phyloP scores from a whole-genome alignment of 768 basidiomycete genomes.

The Tricholoma matsutake region DNA sequence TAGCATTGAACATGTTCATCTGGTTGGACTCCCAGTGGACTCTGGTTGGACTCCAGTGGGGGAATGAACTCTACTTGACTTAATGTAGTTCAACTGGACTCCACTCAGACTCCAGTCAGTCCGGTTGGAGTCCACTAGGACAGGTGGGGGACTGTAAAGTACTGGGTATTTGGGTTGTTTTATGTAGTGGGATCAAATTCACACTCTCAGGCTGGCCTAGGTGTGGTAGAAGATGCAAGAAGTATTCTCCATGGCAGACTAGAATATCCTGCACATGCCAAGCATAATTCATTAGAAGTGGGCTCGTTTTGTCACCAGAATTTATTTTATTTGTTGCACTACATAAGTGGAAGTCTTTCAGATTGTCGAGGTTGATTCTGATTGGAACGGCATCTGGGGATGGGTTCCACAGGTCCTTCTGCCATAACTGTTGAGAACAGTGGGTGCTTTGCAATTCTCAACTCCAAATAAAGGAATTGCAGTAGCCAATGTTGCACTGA shows the following conservation, averaged over 20 bases:
- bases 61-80: no score
- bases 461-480: constrained; percentile 21
- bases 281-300: constrained; percentile 8
- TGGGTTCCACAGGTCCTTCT: constrained; percentile 19
- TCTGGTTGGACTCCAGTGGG: no score
- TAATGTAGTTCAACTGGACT: no score
- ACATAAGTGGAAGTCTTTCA: constrained; percentile 2
- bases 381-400: background rate
- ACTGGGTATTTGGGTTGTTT: no score
- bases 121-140: no score
- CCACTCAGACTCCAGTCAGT: no score
- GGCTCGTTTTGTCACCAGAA: constrained; percentile 10
- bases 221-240: no score
- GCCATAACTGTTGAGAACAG: constrained; percentile 30
- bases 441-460: constrained; percentile 17
- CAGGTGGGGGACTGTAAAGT: no score
- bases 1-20: no score
- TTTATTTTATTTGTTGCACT: constrained; percentile 3
- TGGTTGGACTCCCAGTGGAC: no score
- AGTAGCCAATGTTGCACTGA: constrained; percentile 27
- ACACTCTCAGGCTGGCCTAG: no score
- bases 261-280: constrained; percentile 5
- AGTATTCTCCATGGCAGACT: no score
- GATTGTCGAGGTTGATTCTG: background rate
- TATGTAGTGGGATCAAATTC: constrained; percentile 10